phyloP scores from a whole-genome alignment of 495 filamentous ascomycete species.

The Apodospora peruviana region DNA sequence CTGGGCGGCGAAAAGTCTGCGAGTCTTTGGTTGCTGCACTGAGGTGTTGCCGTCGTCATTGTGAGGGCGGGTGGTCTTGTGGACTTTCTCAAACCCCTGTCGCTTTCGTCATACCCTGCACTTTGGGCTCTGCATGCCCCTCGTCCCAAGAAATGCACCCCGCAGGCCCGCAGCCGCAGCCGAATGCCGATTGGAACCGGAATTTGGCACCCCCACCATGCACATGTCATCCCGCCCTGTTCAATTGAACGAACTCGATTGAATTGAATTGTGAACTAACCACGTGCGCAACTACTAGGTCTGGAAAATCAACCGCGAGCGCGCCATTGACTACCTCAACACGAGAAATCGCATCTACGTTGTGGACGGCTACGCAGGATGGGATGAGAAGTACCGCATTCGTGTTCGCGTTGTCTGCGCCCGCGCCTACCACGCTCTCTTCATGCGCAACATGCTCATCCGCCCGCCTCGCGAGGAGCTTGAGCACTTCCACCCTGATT shows the following conservation, averaged over 20 bases:
- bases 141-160: slow-evolving; percentile 28
- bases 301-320: slow-evolving; percentile 99
- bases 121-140: slow-evolving; percentile 11
- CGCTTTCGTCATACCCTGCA: slow-evolving; percentile 23
- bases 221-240: too few species aligned
- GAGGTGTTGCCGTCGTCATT: slow-evolving; percentile 16
- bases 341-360: slow-evolving; percentile 98
- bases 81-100: slow-evolving; percentile 11
- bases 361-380: slow-evolving; percentile 93
- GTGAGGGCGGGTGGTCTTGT: slow-evolving; percentile 4
- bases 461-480: slow-evolving; percentile 84
- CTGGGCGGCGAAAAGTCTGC: too few species aligned
- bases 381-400: slow-evolving; percentile 98
- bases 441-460: slow-evolving; percentile 99
- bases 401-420: slow-evolving; percentile 97
- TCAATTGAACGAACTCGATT: too few species aligned
- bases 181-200: background rate
- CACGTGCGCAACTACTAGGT: too few species aligned
- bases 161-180: slow-evolving; percentile 9
- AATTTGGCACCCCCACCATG: too few species aligned
- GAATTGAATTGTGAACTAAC: too few species aligned
- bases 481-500: slow-evolving; percentile 95
- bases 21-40: too few species aligned
- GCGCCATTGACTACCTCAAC: slow-evolving; percentile 97
- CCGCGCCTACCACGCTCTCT: slow-evolving; percentile 97